Conservation (phyloP, 2,329 filamentous ascomycete species). For the Neocatenulostroma microsporum region DNA sequence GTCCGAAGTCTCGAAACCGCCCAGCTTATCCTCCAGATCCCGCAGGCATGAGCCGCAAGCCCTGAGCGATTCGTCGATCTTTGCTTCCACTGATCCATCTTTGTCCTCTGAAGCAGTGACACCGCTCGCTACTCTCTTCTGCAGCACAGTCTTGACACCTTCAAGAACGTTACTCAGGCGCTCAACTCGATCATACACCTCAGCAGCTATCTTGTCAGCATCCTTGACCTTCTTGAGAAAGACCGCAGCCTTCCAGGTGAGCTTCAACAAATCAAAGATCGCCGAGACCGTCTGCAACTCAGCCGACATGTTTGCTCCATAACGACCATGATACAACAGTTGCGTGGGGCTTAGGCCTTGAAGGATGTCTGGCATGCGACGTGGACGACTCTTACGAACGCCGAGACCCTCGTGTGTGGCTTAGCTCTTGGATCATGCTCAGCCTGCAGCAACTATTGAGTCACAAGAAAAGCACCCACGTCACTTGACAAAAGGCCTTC, state of each 20-base stretch:
- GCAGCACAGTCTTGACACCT: constrained; percentile 11
- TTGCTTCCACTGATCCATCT: constrained; percentile 6
- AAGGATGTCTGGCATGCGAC: too few relatives aligned
- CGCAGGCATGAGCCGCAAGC: constrained; percentile 8
- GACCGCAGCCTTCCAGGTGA: constrained; percentile 11
- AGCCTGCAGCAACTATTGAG: too few relatives aligned
- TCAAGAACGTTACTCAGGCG: constrained; percentile 13
- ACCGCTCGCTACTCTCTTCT: constrained; percentile 7
- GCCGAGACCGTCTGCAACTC: constrained; percentile 16
- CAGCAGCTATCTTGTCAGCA: constrained; percentile 17
- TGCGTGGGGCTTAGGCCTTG: too few relatives aligned
- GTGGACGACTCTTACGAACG: too few relatives aligned
- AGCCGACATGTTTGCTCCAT: constrained; percentile 6
- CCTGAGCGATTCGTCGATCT: constrained; percentile 9
- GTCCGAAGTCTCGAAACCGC: constrained; percentile 3
- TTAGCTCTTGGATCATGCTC: too few relatives aligned
- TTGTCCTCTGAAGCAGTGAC: constrained; percentile 2
- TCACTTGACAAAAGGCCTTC: too few relatives aligned
- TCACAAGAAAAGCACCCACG: too few relatives aligned
- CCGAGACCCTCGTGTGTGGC: too few relatives aligned
- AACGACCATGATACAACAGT: too few relatives aligned
- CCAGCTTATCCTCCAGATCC: constrained; percentile 9
- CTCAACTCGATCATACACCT: constrained; percentile 11
- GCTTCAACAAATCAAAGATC: constrained; percentile 12
- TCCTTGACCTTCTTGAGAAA: constrained; percentile 17